Base-by-base conservation (phyloP, 176 grass and related monocot species). In the Phoenix dactylifera region DNA sequence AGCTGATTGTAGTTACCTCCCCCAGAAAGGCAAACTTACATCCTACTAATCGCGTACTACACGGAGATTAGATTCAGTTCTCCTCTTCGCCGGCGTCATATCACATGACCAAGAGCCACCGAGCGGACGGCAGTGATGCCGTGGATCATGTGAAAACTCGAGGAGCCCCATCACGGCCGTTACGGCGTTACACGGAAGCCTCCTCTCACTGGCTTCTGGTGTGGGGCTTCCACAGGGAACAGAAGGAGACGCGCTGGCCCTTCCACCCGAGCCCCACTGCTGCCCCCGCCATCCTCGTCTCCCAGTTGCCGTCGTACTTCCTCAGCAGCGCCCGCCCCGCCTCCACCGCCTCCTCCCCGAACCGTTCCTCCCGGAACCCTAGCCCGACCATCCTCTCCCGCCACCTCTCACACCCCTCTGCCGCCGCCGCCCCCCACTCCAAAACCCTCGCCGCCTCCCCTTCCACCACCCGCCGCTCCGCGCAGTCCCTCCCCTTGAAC, bases 271-370 rank as follows among this genome's bases (percentile, higher is more conserved):
- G 60, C 60, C 78, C 73, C 71, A 89, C 82, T 12, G 74, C 54
- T 18, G 60, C 52, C 20, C 25, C 50, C 9, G 9, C 9, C 1
- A 28, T 18, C 49, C 49, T 61, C 82, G 81, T 86, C 71, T 98
- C 84, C 94, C 94, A 98, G 2, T 89, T 79, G 54, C 82, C 72
- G 53, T 98, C 94, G 64, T 89, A 98, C 74, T 98, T 98, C 52
- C 84, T 66, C 19, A 98, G 79, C 64, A 98, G 63, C 55, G 88
- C 75, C 74, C 70, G 88, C 9, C 77, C 79, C 4, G 76, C 72
- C 30, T 89, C 82, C 52, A 98, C 69, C 0, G 94, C 80, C 67
- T 98, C 87, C 39, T 80, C 84, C 26, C 74, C 76, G 80, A 98
- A 98, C 25, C 63, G 20, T 15, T 67, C 60, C 74, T 92, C 88